phyloP scores from a whole-genome alignment of 331 rosid species.

The Cydonia oblonga region DNA sequence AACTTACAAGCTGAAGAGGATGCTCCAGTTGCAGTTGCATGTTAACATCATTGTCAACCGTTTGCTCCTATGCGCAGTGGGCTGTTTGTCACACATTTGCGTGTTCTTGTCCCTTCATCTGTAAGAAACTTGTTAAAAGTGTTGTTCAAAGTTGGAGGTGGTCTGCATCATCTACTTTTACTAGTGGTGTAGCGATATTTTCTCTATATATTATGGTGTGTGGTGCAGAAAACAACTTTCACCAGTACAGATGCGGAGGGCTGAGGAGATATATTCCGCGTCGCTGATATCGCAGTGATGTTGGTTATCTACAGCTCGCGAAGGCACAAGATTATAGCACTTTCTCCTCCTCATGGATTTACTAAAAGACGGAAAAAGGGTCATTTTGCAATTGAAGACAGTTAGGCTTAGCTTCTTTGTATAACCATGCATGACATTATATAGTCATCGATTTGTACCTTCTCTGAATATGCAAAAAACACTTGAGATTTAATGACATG shows the following conservation, averaged over 20 bases:
- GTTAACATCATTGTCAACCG: slow-evolving; percentile 23
- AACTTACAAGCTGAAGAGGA: slow-evolving; percentile 30
- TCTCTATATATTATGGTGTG: neutral
- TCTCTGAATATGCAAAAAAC: too few species aligned
- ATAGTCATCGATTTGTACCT: neutral
- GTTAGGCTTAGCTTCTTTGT: neutral
- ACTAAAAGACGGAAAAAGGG: neutral
- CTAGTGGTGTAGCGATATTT: slow-evolving; percentile 1
- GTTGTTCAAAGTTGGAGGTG: slow-evolving; percentile 12
- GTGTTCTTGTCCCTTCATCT: neutral
- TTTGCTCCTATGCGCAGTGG: neutral
- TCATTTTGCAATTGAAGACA: neutral
- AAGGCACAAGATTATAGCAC: neutral
- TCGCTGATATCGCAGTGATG: neutral
- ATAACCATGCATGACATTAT: neutral
- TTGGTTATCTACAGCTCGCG: neutral
- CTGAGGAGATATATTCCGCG: neutral
- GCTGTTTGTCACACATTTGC: neutral
- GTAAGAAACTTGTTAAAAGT: slow-evolving; percentile 4
- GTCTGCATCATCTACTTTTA: neutral
- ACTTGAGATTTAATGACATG: too few species aligned
- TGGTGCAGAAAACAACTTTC: neutral
- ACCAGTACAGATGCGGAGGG: neutral
- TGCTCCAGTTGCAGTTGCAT: slow-evolving; percentile 49
- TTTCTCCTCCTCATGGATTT: neutral